Percentiles rank a stretch among this genome's conserved stretches.
Evolutionary conservation across 2,329 filamentous ascomycete species (phyloP).

Genomic region (Paraphoma chrysanthemicola): DNA sequence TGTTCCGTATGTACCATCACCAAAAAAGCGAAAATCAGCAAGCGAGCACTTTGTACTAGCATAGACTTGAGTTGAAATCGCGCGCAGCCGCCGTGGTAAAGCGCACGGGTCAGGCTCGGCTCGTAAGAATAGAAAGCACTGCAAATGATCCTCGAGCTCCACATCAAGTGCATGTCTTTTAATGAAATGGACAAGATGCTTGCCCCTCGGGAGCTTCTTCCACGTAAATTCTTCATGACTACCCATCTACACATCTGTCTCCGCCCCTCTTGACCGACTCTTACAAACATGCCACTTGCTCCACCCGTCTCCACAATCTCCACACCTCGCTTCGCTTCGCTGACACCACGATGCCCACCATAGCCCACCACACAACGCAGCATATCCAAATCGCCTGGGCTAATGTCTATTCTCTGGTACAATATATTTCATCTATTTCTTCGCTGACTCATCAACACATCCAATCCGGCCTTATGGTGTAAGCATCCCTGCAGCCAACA

Average conservation of each 20-base stretch:
- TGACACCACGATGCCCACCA: too few relatives aligned
- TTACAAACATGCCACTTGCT: neutral
- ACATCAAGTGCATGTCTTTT: too few relatives aligned
- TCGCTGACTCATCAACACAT: conserved; percentile 4
- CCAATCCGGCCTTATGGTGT: conserved; percentile 25
- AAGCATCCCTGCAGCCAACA: too few relatives aligned
- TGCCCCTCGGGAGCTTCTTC: too few relatives aligned
- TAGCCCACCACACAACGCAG: neutral
- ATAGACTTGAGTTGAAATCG: conserved; percentile 7
- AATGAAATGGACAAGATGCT: too few relatives aligned
- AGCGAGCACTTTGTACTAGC: conserved; percentile 7
- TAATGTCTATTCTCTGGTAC: too few relatives aligned
- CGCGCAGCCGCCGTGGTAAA: conserved; percentile 17
- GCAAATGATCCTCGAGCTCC: too few relatives aligned
- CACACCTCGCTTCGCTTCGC: neutral
- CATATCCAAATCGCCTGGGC: neutral
- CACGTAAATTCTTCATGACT: too few relatives aligned
- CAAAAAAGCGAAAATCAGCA: conserved; percentile 11
- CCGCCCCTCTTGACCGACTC: neutral
- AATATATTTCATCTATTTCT: neutral
- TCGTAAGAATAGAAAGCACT: neutral
- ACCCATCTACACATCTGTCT: too few relatives aligned
- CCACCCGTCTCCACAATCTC: neutral
- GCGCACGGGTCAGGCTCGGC: conserved; percentile 32
- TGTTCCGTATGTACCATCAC: conserved; percentile 25